Base-by-base conservation (phyloP, 345 rosid genomes). In the Psidium friedrichsthalianum region DNA sequence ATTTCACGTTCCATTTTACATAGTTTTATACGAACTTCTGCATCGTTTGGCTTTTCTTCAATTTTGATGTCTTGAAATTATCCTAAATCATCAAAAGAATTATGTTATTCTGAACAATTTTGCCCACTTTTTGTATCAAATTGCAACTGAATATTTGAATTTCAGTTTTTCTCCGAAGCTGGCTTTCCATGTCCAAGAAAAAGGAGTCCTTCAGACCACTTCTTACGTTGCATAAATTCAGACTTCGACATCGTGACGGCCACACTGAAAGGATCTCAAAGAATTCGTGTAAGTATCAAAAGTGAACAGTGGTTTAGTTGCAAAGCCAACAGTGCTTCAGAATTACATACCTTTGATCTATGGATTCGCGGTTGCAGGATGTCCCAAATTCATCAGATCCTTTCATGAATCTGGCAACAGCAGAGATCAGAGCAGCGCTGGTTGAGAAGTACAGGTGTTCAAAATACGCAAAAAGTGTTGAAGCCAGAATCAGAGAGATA, bases 191-290 rank as follows among this genome's bases (percentile, higher is more conserved):
- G 98, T 87, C 96, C 98, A 2, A 92, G 91, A 40, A 88, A 89
- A 88, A 93, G 95, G 85, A 94, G 92, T 81, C 98, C 96, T 64
- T 94, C 98, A 11, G 98, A 94, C 90, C 98, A 94, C 91, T 94
- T 93, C 91, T 88, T 94, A 13, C 93, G 98, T 14, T 94, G 98
- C 86, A 69, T 94, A 86, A 94, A 94, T 88, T 90, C 95, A 5
- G 98, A 94, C 87, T 94, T 94, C 4, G 98, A 94, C 87, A 84
- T 91, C 74, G 91, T 94, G 13, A 90, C 98, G 89, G 97, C 99
- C 44, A 92, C 95, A 5, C 86, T 94, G 61, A 93, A 89, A 87
- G 98, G 94, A 83, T 94, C 95, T 88, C 94, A 87, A 58, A 91
- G 92, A 87, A 85, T 93, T 84, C 92, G 85, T 21, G 98, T 94